Base-by-base conservation (phyloP, 176 grass and related monocot species). In the Miscanthus lutarioriparius region DNA sequence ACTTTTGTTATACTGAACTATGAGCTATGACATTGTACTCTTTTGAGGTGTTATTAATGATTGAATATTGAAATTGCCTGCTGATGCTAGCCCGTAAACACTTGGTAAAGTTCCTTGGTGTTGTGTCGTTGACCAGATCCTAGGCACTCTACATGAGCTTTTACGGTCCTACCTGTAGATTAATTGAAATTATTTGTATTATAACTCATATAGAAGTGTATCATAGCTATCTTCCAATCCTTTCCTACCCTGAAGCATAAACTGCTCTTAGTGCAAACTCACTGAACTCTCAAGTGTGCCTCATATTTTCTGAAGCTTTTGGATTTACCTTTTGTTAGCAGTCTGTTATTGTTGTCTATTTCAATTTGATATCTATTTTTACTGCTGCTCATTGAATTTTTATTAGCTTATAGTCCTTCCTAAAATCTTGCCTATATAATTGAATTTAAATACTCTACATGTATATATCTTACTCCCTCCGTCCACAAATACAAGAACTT, bases 201-300 rank as follows among this genome's bases (percentile, higher is more conserved):
- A 12, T n/a, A 75, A 30, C 17, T 51, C 6, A 51, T 53, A 0
- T 7, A 20, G 0, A n/a, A n/a, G 48, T 51, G 48, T 43, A 43
- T 63, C 17, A 32, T 69, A 27, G 39, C 22, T 85, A 75, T 61
- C 32, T 84, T 75, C 32, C 32, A 40, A 9, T 53, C 5, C 14
- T 53, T 81, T 39, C 26, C 23, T 89, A 54, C 40, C 33, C 23
- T 33, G 35, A 76, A 77, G 33, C n/a, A 37, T 38, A 76, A 70
- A 3, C 32, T 33, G 32, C 20, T 73, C 3, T 25, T 19, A 63
- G 36, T 63, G 82, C 49, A 70, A 81, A 25, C 9, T 37, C 36
- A 75, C 40, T 43, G 40, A 51, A 64, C 30, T 41, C 35, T 45
- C 20, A 71, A 33, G 40, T 32, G 36, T 77, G 3, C 38, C 10